These are phyloP conservation scores for Leishmania martiniquensis DNA, from an alignment of 208 protist genomes.

Conservation along the genomic window DNA sequence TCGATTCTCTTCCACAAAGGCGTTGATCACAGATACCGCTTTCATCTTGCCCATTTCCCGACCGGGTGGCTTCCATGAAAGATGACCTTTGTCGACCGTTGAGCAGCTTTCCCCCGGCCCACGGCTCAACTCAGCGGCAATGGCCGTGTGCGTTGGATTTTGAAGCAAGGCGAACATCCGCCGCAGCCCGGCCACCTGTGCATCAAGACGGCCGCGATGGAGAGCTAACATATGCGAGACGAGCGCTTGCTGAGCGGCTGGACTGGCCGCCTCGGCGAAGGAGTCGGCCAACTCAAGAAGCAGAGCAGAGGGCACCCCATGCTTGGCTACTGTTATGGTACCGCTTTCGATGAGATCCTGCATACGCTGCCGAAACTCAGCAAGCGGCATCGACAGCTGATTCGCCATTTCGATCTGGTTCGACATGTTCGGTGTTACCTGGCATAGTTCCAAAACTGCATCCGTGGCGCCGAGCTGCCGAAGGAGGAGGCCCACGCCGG, in stretches of 20 bases:
- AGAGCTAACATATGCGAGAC: slow-evolving; percentile 26
- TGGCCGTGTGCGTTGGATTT: slow-evolving; percentile 47
- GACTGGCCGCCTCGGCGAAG: slow-evolving; percentile 42
- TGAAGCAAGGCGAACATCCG: slow-evolving; percentile 61
- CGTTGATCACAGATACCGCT: slow-evolving; percentile 75
- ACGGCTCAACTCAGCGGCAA: slow-evolving; percentile 39
- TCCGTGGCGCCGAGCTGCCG: slow-evolving; percentile 67
- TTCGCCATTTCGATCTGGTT: slow-evolving; percentile 72
- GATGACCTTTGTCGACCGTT: not conserved
- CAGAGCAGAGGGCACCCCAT: slow-evolving; percentile 25
- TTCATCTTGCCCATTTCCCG: slow-evolving; percentile 45
- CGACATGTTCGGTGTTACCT: slow-evolving; percentile 32
- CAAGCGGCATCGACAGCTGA: slow-evolving; percentile 44
- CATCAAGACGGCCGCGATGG: slow-evolving; percentile 42
- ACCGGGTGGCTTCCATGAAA: slow-evolving; percentile 55
- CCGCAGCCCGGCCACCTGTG: slow-evolving; percentile 42
- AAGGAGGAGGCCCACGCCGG: slow-evolving; percentile 51
- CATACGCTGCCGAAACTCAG: slow-evolving; percentile 66
- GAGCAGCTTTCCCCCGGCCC: not conserved
- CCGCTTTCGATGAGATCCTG: slow-evolving; percentile 54
- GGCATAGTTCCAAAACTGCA: slow-evolving; percentile 64
- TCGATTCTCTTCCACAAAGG: slow-evolving; percentile 88
- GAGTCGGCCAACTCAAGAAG: slow-evolving; percentile 31
- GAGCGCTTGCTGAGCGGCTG: slow-evolving; percentile 27
- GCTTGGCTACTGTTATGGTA: slow-evolving; percentile 29